Conservation (phyloP, 1,139 yeast genomes). For the Taiozyma sp. region DNA sequence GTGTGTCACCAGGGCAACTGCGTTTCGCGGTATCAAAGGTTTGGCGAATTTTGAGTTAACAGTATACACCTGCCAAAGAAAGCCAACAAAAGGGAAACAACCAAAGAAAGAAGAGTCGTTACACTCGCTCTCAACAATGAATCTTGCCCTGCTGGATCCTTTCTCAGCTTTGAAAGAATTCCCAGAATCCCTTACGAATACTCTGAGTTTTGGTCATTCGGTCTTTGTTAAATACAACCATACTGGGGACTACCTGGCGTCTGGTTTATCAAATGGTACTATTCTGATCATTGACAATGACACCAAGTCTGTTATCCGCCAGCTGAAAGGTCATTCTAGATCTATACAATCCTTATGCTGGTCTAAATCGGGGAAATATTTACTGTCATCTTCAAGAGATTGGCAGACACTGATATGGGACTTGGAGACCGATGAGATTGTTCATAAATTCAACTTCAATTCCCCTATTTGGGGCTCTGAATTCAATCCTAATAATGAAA, state of each 20-base stretch:
- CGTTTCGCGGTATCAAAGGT: too few relatives aligned
- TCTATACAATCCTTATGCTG: conserved; percentile 75
- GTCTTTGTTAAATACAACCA: conserved; percentile 67
- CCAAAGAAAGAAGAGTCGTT: too few relatives aligned
- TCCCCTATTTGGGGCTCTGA: conserved; percentile 70
- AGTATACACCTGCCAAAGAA: too few relatives aligned
- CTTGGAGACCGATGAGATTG: conserved; percentile 39
- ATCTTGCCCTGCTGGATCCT: conserved; percentile 84
- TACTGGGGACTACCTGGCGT: conserved; percentile 84
- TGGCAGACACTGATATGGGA: conserved; percentile 88
- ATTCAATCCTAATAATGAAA: conserved; percentile 51
- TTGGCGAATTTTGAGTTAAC: too few relatives aligned
- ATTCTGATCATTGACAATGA: conserved; percentile 75
- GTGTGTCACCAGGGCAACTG: too few relatives aligned
- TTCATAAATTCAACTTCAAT: conserved; percentile 47
- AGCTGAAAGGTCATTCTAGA: conserved; percentile 59
- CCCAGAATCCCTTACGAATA: conserved; percentile 74
- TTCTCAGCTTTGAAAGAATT: conserved; percentile 89
- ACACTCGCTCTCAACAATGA: conserved; percentile 42
- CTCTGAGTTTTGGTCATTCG: conserved; percentile 66
- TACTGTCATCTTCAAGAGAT: conserved; percentile 76
- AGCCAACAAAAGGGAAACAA: too few relatives aligned
- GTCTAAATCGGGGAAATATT: conserved; percentile 68
- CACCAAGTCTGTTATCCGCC: conserved; percentile 44
- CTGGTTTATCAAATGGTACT: conserved; percentile 78